These are phyloP conservation scores for Hemisphaericaspora nanyangensis DNA, from an alignment of 805 yeast species.

Conservation along the genomic window DNA sequence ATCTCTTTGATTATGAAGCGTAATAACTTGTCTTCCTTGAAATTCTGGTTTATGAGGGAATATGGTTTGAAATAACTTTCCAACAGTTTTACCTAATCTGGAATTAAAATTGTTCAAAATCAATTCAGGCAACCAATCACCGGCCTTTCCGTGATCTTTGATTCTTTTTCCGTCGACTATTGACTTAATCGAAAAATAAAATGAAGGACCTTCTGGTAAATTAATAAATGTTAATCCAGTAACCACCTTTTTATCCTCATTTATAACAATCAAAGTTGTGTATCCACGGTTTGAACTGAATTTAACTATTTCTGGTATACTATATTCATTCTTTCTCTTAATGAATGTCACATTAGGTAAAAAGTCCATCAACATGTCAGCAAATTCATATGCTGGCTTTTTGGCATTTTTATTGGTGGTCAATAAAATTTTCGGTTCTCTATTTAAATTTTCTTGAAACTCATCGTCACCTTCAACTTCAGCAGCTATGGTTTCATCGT, in stretches of 20 bases:
- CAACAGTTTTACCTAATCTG: slow-evolving; percentile 89
- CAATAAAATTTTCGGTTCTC: slow-evolving; percentile 80
- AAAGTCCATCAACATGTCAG: slow-evolving; percentile 78
- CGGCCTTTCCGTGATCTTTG: slow-evolving; percentile 85
- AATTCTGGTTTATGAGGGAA: slow-evolving; percentile 93
- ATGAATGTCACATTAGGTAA: slow-evolving; percentile 84
- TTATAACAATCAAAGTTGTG: slow-evolving; percentile 84
- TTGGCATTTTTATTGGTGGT: slow-evolving; percentile 88
- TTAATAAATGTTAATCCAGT: slow-evolving; percentile 92
- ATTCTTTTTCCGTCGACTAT: slow-evolving; percentile 71
- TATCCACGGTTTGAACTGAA: slow-evolving; percentile 78
- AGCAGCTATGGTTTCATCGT: slow-evolving; percentile 72
- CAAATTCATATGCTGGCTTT: slow-evolving; percentile 85
- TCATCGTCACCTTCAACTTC: slow-evolving; percentile 57
- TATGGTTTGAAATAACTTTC: slow-evolving; percentile 83
- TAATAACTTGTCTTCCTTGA: slow-evolving; percentile 92
- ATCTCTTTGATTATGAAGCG: slow-evolving; percentile 95
- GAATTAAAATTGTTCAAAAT: slow-evolving; percentile 91
- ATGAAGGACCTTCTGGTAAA: slow-evolving; percentile 93
- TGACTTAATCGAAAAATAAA: slow-evolving; percentile 82
- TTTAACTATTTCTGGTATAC: slow-evolving; percentile 82
- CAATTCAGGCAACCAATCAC: slow-evolving; percentile 88
- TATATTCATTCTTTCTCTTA: slow-evolving; percentile 83
- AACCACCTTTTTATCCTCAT: slow-evolving; percentile 90
- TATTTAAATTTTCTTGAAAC: slow-evolving; percentile 44